phyloP scores from a whole-genome alignment of 768 basidiomycete species.

The Pholiota molesta region DNA sequence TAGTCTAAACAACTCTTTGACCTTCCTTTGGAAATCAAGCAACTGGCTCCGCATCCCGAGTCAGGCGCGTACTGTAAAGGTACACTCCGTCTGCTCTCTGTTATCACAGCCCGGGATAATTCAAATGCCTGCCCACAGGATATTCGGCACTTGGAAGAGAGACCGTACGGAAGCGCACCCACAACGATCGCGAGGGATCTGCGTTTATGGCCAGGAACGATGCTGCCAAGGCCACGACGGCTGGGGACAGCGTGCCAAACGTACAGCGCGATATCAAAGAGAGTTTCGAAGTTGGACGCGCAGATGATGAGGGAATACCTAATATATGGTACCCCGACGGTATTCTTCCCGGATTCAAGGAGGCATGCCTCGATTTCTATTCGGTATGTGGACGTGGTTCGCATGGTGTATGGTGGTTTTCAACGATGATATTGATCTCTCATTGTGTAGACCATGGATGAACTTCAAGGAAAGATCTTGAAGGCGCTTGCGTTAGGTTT shows the following conservation, averaged over 20 bases:
- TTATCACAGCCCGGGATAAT: neutral
- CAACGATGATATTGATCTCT: neutral
- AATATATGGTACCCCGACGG: conserved; percentile 63
- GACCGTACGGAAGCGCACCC: conserved; percentile 31
- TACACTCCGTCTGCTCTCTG: conserved; percentile 6
- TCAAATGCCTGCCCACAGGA: conserved; percentile 24
- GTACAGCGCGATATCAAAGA: conserved; percentile 48
- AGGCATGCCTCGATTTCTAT: conserved; percentile 54
- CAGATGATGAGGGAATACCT: conserved; percentile 45
- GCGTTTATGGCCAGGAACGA: no score
- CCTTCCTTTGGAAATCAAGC: conserved; percentile 39
- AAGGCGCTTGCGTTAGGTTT: conserved; percentile 53
- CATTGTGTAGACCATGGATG: conserved; percentile 38
- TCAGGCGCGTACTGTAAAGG: conserved; percentile 49
- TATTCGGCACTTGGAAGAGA: conserved; percentile 43
- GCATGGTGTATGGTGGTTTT: neutral
- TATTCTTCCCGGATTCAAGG: conserved; percentile 54
- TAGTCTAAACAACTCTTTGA: conserved; percentile 44
- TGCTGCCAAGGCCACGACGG: no score
- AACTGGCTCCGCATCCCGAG: conserved; percentile 47
- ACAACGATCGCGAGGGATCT: conserved; percentile 23
- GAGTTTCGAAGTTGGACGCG: conserved; percentile 56
- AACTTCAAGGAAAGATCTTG: conserved; percentile 46
- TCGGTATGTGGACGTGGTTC: conserved; percentile 32
- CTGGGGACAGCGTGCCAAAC: conserved; percentile 14